Conservation (phyloP, 192 early-diverging fungal genomes). For the Coemansia sp. region DNA sequence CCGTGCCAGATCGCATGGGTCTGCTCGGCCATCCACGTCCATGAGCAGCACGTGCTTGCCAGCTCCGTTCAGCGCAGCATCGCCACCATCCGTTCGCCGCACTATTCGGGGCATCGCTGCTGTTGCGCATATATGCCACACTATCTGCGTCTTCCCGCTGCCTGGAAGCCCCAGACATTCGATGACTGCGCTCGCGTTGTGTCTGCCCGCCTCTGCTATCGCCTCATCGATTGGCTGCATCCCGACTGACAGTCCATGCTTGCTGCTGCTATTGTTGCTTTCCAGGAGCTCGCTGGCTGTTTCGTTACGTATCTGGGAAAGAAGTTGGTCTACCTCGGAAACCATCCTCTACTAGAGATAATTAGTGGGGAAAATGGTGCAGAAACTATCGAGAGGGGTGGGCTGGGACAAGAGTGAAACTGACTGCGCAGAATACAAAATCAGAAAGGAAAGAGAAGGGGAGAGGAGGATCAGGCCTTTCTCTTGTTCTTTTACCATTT, state of each 20-base stretch:
- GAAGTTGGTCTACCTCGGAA: conserved; percentile 24
- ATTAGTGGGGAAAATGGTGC: no score
- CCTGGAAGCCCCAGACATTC: conserved; percentile 37
- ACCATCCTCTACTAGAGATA: conserved; percentile 13
- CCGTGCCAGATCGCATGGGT: conserved; percentile 12
- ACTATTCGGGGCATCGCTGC: conserved; percentile 5
- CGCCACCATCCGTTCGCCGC: neutral
- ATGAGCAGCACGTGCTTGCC: conserved; percentile 22
- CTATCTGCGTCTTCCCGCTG: conserved; percentile 45
- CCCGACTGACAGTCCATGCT: neutral
- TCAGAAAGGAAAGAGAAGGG: neutral
- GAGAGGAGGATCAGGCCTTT: neutral
- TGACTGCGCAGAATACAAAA: neutral
- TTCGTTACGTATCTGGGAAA: conserved; percentile 30
- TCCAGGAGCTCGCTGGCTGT: conserved; percentile 16
- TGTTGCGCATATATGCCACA: conserved; percentile 32
- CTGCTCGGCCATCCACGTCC: conserved; percentile 31
- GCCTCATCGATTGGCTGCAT: conserved; percentile 18
- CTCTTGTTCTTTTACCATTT: neutral
- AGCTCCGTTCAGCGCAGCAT: neutral
- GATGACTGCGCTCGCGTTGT: conserved; percentile 6
- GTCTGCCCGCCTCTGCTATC: conserved; percentile 12
- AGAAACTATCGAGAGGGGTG: no score
- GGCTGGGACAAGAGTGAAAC: neutral
- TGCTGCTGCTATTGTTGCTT: no score